phyloP scores from a whole-genome alignment of 2,329 filamentous ascomycete species.

The Didymella pinodella region DNA sequence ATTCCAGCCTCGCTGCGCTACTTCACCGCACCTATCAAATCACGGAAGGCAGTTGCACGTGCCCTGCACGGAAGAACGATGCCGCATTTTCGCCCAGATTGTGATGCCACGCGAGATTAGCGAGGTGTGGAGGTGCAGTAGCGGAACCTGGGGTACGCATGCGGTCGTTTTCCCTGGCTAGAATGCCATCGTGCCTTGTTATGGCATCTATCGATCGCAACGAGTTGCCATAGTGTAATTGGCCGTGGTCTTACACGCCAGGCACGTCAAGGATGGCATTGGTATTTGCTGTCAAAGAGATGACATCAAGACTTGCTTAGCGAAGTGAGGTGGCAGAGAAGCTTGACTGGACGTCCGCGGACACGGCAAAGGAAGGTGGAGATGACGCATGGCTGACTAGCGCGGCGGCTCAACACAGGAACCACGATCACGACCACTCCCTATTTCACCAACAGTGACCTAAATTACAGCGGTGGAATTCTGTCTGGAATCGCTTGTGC shows the following conservation, averaged over 20 bases:
- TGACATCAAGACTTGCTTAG: conserved; percentile 19
- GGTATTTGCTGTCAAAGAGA: not conserved
- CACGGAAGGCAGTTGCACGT: not conserved
- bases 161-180: not conserved
- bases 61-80: not conserved
- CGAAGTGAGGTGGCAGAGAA: conserved; percentile 3
- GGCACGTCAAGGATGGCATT: not conserved
- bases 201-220: conserved; percentile 3
- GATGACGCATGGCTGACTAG: not conserved
- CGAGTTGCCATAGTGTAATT: not conserved
- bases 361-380: not conserved
- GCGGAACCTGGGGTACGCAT: conserved; percentile 6
- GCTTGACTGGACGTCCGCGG: not conserved
- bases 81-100: conserved; percentile 9
- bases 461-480: too few species aligned
- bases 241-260: not conserved
- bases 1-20: not conserved
- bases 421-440: too few species aligned
- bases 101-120: conserved; percentile 7
- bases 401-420: not conserved
- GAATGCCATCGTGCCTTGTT: not conserved
- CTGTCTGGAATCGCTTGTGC: too few species aligned
- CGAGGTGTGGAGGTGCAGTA: conserved; percentile 1
- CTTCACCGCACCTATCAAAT: not conserved
- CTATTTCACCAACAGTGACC: too few species aligned